Evolutionary conservation across 192 early-diverging fungal genomes (phyloP).

Genomic region (Linnemannia schmuckeri): DNA sequence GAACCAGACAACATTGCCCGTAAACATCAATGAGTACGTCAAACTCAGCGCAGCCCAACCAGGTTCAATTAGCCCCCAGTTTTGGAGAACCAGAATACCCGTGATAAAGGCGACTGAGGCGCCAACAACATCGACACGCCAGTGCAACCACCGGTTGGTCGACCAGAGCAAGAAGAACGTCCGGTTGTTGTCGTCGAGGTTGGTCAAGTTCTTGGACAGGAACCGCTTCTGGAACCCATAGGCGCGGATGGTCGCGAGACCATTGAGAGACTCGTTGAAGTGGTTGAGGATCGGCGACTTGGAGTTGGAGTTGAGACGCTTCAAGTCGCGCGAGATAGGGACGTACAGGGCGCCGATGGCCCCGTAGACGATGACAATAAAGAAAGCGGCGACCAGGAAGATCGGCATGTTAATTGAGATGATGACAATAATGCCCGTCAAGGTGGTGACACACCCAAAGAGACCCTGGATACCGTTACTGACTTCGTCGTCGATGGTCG

Average conservation of each 20-base stretch:
- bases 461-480: conserved; percentile 63
- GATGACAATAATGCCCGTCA: conserved; percentile 67
- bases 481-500: conserved; percentile 76
- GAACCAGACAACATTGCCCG: conserved; percentile 81
- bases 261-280: conserved; percentile 79
- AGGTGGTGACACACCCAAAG: conserved; percentile 59
- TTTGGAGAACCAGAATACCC: conserved; percentile 70
- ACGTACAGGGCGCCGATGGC: conserved; percentile 78
- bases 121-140: conserved; percentile 85
- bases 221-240: conserved; percentile 80
- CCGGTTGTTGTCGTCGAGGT: conserved; percentile 84
- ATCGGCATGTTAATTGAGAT: conserved; percentile 75
- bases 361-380: conserved; percentile 69
- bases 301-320: conserved; percentile 80
- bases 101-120: conserved; percentile 80
- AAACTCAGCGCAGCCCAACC: conserved; percentile 91
- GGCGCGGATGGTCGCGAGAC: conserved; percentile 86
- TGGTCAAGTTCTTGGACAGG: conserved; percentile 67
- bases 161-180: conserved; percentile 90
- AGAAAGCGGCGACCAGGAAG: conserved; percentile 75
- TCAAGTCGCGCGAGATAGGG: conserved; percentile 86
- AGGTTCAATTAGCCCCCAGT: conserved; percentile 72
- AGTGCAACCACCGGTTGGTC: conserved; percentile 89
- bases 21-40: conserved; percentile 88
- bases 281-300: conserved; percentile 58